Evolutionary conservation across 257 asterid genomes (phyloP), one percentile per base, ranked within the genome.

Genomic region (Capsicum chinense): DNA sequence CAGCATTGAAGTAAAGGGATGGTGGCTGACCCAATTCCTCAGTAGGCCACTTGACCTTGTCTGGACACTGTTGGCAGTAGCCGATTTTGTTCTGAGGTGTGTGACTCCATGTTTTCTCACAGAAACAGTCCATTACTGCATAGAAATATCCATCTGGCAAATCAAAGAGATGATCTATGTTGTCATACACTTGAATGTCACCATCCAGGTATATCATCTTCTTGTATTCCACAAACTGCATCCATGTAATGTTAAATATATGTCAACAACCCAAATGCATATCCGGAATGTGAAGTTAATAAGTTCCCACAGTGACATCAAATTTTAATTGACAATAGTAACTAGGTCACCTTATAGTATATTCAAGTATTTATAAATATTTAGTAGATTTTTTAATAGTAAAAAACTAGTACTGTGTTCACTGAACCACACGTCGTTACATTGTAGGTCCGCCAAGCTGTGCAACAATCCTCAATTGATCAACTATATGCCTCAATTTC

Each of bases 201-300:
- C 93, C 94, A 73, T 91, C 93, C 88, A 91, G 81, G 86, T 90
- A 91, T 42, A 91, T 86, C 93, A 90, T 90, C 83, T 83, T 91
- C 62, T 86, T 86, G 60, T 91, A 91, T 66, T 89, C 93, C 85
- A 89, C 92, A 66, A 91, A 91, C 92, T 91, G 81, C 85, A 82
- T 1, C 9, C 47, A 44, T 58, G n/a, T 82, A 50, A 13, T 21
- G 47, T 5, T 3, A 11, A 19, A 48, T 71, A 5, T 56, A 64
- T 62, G n/a, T 3, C 33, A 26, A 26, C 33, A 26, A 26, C 33
- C 33, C 33, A 26, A 26, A 26, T 26, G 33, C 1, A 26, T 26
- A 26, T 26, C 33, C 33, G 33, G 33, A 26, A 26, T 26, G 33
- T 26, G 33, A 26, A 26, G 58, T 73, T 9, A 44, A 16, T 42